Evolutionary conservation across 2,329 filamentous ascomycete species (phyloP).

Genomic region (Cyanodermella asteris): DNA sequence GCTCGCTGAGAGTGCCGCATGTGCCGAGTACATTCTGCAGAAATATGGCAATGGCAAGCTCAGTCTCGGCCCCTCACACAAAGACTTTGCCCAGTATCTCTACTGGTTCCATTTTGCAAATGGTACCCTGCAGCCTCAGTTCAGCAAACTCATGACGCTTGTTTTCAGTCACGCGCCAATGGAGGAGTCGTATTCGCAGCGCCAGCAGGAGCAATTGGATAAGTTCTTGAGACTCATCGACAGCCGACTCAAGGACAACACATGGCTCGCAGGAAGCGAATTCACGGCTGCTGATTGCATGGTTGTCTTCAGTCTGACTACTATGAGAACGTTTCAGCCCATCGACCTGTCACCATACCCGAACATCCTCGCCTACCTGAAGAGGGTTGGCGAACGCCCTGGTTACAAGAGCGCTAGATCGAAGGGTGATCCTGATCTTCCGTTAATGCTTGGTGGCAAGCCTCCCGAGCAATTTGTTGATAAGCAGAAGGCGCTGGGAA

Average conservation of each 20-base stretch:
- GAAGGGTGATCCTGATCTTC: constrained; percentile 28
- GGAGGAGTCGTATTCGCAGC: too few species aligned
- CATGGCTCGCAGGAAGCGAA: constrained; percentile 37
- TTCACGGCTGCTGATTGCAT: constrained; percentile 47
- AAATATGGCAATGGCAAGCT: constrained; percentile 30
- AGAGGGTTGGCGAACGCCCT: constrained; percentile 21
- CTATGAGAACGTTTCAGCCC: constrained; percentile 31
- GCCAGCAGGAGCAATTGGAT: too few species aligned
- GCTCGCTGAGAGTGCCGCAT: constrained; percentile 37
- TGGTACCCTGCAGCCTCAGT: constrained; percentile 20
- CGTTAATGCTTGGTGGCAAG: constrained; percentile 13
- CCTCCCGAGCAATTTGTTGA: too few species aligned
- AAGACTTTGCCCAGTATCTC: constrained; percentile 36
- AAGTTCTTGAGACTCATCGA: constrained; percentile 22
- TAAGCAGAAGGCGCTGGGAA: too few species aligned
- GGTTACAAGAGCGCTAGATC: constrained; percentile 26
- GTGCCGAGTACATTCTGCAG: constrained; percentile 38
- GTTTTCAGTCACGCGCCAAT: neutral
- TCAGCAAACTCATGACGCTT: too few species aligned
- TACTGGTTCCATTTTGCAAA: constrained; percentile 43
- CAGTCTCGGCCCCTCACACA: constrained; percentile 22
- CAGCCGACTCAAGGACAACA: constrained; percentile 22
- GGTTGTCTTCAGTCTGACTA: constrained; percentile 38
- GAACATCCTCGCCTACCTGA: constrained; percentile 25
- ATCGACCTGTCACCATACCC: constrained; percentile 20